These are phyloP conservation scores for Calonectria pauciramosa DNA, from an alignment of 2,329 filamentous ascomycete genomes.

Conservation along the genomic window DNA sequence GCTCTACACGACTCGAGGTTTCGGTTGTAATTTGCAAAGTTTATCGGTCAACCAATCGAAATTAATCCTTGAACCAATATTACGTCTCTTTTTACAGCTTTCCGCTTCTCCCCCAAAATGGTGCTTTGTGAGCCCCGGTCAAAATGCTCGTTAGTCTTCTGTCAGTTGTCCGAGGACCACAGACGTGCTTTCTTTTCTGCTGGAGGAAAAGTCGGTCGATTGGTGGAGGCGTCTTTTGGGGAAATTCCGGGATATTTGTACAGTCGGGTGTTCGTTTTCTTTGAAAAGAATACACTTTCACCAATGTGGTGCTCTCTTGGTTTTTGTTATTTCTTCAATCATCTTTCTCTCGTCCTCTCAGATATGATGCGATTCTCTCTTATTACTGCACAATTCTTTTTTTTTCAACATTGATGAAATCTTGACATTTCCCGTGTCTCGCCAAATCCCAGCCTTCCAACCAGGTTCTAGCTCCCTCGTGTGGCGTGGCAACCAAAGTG, in stretches of 20 bases:
- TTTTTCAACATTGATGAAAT: background rate
- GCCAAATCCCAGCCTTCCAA: background rate
- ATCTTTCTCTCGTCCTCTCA: constrained; percentile 13
- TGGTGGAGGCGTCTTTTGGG: constrained; percentile 49
- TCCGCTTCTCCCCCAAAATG: constrained; percentile 44
- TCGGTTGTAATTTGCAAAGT: constrained; percentile 72
- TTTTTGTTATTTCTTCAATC: constrained; percentile 15
- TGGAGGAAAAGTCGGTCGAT: constrained; percentile 48
- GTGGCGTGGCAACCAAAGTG: background rate
- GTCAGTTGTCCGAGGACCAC: constrained; percentile 43
- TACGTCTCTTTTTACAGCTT: constrained; percentile 47
- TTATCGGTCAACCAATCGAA: constrained; percentile 69
- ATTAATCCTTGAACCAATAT: constrained; percentile 59
- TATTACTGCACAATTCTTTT: background rate
- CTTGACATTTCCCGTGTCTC: background rate
- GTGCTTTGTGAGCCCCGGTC: constrained; percentile 48
- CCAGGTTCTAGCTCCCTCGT: background rate
- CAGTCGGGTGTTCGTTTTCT: constrained; percentile 46
- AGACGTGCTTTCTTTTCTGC: constrained; percentile 46
- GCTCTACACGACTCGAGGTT: constrained; percentile 60
- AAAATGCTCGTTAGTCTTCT: constrained; percentile 40
- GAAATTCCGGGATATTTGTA: constrained; percentile 47
- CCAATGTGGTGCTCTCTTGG: constrained; percentile 34
- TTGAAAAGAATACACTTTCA: constrained; percentile 48
- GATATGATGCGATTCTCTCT: background rate